These are phyloP conservation scores for Amanita phalloides DNA, from an alignment of 768 basidiomycete species.

Conservation along the genomic window DNA sequence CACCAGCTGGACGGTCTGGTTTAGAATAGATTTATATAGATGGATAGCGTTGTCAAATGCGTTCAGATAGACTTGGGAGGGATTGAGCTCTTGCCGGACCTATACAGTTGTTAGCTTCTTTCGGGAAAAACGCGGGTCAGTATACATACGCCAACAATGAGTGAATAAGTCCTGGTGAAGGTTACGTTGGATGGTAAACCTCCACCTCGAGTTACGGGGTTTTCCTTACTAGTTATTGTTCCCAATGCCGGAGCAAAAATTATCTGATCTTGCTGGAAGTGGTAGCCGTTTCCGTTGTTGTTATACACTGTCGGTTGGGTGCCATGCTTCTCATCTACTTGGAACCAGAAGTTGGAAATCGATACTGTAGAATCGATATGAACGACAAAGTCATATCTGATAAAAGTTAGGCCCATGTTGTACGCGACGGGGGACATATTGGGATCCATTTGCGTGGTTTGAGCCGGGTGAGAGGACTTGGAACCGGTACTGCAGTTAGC, in stretches of 20 bases:
- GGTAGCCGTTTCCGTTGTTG: constrained; percentile 32
- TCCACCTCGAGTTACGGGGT: constrained; percentile 1
- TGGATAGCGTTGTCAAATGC: constrained; percentile 15
- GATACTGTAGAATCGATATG: constrained; percentile 27
- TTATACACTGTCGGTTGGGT: constrained; percentile 23
- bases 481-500: constrained; percentile 22
- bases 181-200: neutral
- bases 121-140: neutral
- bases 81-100: constrained; percentile 17
- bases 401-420: constrained; percentile 22
- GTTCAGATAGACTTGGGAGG: constrained; percentile 18
- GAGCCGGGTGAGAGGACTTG: constrained; percentile 20
- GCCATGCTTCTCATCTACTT: constrained; percentile 34
- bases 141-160: constrained; percentile 18
- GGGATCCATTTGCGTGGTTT: constrained; percentile 19
- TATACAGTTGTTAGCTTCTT: constrained; percentile 5
- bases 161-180: constrained; percentile 9
- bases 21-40: constrained; percentile 15
- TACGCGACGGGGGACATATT: constrained; percentile 26
- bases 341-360: constrained; percentile 41
- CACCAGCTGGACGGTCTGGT: constrained; percentile 17
- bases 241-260: constrained; percentile 26
- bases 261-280: constrained; percentile 29
- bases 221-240: neutral
- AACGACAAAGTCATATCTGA: constrained; percentile 33